These are phyloP conservation scores for Penicillium steckii DNA, from an alignment of 495 filamentous ascomycete species.

Conservation along the genomic window DNA sequence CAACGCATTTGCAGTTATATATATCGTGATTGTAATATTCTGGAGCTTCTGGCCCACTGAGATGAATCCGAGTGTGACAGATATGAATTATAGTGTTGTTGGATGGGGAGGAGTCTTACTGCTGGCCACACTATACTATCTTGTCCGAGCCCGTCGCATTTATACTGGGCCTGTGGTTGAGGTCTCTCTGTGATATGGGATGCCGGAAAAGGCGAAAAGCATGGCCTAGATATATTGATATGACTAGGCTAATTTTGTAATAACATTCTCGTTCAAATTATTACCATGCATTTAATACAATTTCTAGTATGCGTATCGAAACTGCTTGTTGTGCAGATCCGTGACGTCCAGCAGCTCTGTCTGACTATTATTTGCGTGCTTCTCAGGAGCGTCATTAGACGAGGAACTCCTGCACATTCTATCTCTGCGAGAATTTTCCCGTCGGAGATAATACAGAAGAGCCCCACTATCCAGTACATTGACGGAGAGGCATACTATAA, in stretches of 20 bases:
- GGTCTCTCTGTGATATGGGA: constrained; percentile 2
- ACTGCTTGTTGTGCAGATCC: constrained; percentile 13
- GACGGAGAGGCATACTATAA: constrained; percentile 18
- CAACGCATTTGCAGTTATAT: constrained; percentile 39
- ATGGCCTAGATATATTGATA: not conserved
- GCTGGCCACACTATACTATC: constrained; percentile 33
- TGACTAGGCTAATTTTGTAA: not conserved
- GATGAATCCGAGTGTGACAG: constrained; percentile 30
- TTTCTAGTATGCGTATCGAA: constrained; percentile 20
- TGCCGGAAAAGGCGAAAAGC: not conserved
- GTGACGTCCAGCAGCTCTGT: constrained; percentile 8
- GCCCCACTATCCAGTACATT: constrained; percentile 9
- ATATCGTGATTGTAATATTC: constrained; percentile 36
- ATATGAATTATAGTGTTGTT: constrained; percentile 49
- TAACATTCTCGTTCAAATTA: not conserved
- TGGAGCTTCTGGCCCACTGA: constrained; percentile 45
- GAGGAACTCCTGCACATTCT: not conserved
- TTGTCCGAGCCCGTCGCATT: constrained; percentile 21
- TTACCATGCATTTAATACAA: no score
- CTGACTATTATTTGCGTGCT: not conserved
- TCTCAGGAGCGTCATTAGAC: not conserved
- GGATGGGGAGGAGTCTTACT: constrained; percentile 36
- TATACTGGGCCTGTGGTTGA: constrained; percentile 32
- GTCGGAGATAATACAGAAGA: constrained; percentile 17
- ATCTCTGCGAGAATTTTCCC: constrained; percentile 17